phyloP scores from a whole-genome alignment of 305 asterid genomes.

The Fraxinus dipetala region DNA sequence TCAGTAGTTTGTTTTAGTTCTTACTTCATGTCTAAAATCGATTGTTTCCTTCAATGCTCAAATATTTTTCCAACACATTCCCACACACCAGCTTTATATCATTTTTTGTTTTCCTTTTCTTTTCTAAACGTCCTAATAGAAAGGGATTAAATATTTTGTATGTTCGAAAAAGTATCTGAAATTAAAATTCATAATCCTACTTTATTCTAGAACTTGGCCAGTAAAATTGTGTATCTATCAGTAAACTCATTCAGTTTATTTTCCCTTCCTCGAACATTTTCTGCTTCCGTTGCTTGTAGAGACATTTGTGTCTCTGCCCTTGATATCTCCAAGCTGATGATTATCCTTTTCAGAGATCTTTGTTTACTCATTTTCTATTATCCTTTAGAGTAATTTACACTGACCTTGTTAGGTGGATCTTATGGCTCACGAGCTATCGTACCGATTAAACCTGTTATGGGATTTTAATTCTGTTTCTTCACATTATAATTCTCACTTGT shows the following conservation, averaged over 20 bases:
- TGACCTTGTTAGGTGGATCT: neutral
- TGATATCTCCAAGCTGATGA: neutral
- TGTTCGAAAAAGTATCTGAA: neutral
- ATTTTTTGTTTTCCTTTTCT: neutral
- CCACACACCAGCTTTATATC: neutral
- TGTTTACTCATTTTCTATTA: neutral
- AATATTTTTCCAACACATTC: neutral
- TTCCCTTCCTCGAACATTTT: neutral
- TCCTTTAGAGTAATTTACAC: neutral
- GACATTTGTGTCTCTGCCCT: neutral
- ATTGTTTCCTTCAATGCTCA: conserved; percentile 1
- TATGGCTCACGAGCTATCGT: neutral
- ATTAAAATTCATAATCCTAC: neutral
- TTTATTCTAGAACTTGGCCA: neutral
- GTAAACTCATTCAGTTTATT: neutral
- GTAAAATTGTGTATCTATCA: neutral
- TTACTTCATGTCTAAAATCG: neutral
- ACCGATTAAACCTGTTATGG: neutral
- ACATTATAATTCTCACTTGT: neutral
- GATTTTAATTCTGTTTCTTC: neutral
- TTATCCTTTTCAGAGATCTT: neutral
- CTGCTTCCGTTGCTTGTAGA: neutral
- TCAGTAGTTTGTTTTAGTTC: neutral
- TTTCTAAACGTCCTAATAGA: neutral
- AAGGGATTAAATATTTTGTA: neutral